phyloP scores from a whole-genome alignment of 2,329 filamentous ascomycete species.

The Alternaria sp. region DNA sequence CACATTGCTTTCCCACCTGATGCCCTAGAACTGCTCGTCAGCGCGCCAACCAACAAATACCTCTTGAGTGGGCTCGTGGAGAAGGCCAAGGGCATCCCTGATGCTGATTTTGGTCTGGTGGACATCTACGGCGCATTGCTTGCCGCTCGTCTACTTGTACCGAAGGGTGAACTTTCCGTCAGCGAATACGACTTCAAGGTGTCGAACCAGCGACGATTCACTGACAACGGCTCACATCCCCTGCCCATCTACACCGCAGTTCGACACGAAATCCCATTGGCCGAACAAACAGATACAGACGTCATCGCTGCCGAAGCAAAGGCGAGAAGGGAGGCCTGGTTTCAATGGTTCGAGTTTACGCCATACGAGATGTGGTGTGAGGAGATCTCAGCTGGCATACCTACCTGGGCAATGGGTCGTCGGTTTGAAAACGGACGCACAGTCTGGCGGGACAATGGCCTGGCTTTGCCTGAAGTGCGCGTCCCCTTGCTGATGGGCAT shows the following conservation, averaged over 20 bases:
- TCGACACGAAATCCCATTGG: constrained; percentile 87
- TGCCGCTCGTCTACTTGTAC: constrained; percentile 83
- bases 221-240: constrained; percentile 81
- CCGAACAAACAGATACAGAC: constrained; percentile 55
- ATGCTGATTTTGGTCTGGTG: constrained; percentile 86
- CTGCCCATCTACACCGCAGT: constrained; percentile 96
- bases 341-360: constrained; percentile 93
- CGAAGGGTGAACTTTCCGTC: constrained; percentile 81
- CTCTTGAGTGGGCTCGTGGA: constrained; percentile 89
- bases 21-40: constrained; percentile 81
- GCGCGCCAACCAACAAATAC: constrained; percentile 91
- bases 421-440: constrained; percentile 78
- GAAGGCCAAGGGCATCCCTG: constrained; percentile 83
- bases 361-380: constrained; percentile 97
- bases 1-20: constrained; percentile 94
- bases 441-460: constrained; percentile 67
- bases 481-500: constrained; percentile 87
- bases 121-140: constrained; percentile 91
- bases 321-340: constrained; percentile 77
- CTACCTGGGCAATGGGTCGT: constrained; percentile 90
- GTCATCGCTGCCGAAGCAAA: constrained; percentile 53
- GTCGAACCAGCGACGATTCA: constrained; percentile 81
- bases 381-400: constrained; percentile 89
- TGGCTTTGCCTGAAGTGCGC: constrained; percentile 82
- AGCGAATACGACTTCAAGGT: constrained; percentile 85